Conservation (phyloP, 1,284 basidiomycete genomes). For the Gomphus bonarii region DNA sequence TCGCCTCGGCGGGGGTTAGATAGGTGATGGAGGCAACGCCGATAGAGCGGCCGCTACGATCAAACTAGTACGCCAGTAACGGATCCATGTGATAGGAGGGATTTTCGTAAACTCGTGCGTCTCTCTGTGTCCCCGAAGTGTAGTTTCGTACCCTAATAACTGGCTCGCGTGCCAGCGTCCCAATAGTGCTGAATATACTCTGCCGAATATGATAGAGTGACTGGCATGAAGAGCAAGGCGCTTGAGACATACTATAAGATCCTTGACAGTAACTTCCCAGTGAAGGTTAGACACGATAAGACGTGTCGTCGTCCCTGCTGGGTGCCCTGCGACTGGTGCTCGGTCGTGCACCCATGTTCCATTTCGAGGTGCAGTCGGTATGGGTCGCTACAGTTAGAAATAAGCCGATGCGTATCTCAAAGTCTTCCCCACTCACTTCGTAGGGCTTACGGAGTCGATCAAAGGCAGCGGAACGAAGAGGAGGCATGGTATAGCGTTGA, state of each 20-base stretch:
- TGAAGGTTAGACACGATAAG: slow-evolving; percentile 84
- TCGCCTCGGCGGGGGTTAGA: slow-evolving; percentile 71
- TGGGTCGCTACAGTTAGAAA: slow-evolving; percentile 1
- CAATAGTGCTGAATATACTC: slow-evolving; percentile 88
- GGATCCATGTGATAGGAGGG: slow-evolving; percentile 20
- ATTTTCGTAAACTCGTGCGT: slow-evolving; percentile 21
- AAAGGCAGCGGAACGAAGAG: slow-evolving; percentile 7
- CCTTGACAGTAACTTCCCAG: slow-evolving; percentile 85
- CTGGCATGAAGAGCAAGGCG: slow-evolving; percentile 3
- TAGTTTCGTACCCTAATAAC: slow-evolving; percentile 82
- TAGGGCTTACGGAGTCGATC: slow-evolving; percentile 10
- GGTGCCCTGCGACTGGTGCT: slow-evolving; percentile 35
- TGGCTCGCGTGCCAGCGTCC: slow-evolving; percentile 86
- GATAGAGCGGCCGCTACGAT: slow-evolving; percentile 87
- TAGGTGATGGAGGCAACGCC: slow-evolving; percentile 81
- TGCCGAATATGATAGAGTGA: slow-evolving; percentile 23
- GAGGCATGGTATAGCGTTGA: slow-evolving; percentile 1
- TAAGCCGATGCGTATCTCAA: background rate
- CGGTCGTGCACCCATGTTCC: slow-evolving; percentile 68
- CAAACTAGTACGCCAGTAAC: slow-evolving; percentile 65
- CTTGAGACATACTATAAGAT: slow-evolving; percentile 62
- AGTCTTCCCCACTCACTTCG: slow-evolving; percentile 3
- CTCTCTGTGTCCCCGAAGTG: slow-evolving; percentile 15
- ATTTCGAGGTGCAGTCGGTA: slow-evolving; percentile 21
- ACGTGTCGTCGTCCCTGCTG: slow-evolving; percentile 35